Percentiles rank a stretch among this genome's conserved stretches.
Evolutionary conservation across 306 rosid genomes (phyloP).

Genomic region (Ochetophila trinervis): DNA sequence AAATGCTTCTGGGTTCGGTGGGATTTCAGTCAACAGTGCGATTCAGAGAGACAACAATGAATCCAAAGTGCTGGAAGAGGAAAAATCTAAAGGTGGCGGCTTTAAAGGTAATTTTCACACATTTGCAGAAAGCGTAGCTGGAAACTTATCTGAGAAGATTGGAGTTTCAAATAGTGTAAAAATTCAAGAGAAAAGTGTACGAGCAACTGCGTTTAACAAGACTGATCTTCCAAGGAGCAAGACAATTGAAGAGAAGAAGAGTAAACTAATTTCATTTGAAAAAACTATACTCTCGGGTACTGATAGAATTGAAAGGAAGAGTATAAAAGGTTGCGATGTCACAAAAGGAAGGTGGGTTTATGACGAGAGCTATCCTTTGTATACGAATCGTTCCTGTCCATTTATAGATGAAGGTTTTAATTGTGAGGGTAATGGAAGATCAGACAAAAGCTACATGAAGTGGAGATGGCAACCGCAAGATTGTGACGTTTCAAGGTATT

Average conservation of each 20-base stretch:
- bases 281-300: slow-evolving; percentile 24
- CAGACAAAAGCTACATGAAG: slow-evolving; percentile 59
- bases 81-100: slow-evolving; percentile 19
- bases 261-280: slow-evolving; percentile 1
- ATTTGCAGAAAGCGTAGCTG: slow-evolving; percentile 20
- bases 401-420: slow-evolving; percentile 90
- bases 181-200: slow-evolving; percentile 22
- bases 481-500: slow-evolving; percentile 70
- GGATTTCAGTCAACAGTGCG: slow-evolving; percentile 28
- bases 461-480: slow-evolving; percentile 84
- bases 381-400: slow-evolving; percentile 62
- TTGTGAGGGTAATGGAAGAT: slow-evolving; percentile 84
- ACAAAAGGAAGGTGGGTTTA: slow-evolving; percentile 76
- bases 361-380: slow-evolving; percentile 70
- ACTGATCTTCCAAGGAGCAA: slow-evolving; percentile 8
- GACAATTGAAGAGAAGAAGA: slow-evolving; percentile 15
- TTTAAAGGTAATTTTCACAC: slow-evolving; percentile 29
- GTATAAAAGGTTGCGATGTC: slow-evolving; percentile 54
- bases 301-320: slow-evolving; percentile 30
- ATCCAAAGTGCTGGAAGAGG: slow-evolving; percentile 28
- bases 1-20: slow-evolving; percentile 35
- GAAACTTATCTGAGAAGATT: slow-evolving; percentile 13
- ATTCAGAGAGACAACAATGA: slow-evolving; percentile 20
- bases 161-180: slow-evolving; percentile 13
- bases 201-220: slow-evolving; percentile 19